A percentile compares a stretch with the other conserved stretches of the same genome.
Conservation (phyloP, 2,329 filamentous ascomycete species). For the Fusarium pseudograminearum region DNA sequence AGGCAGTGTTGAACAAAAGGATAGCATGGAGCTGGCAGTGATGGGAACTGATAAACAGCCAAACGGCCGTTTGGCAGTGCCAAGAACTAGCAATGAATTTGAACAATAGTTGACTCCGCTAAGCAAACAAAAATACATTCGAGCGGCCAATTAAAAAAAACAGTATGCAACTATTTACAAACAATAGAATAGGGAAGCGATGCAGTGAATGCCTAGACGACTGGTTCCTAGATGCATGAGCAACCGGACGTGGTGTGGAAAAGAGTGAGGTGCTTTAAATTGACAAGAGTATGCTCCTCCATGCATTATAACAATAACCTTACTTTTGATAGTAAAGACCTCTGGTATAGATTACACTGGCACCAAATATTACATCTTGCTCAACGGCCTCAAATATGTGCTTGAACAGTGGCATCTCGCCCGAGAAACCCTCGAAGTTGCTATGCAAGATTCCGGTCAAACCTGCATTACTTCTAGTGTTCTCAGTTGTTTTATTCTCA, state of each 20-base stretch:
- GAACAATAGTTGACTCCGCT: background rate
- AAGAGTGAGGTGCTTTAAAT: no score
- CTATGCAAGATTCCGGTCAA: background rate
- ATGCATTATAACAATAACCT: background rate
- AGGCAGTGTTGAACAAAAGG: background rate
- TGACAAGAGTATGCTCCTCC: background rate
- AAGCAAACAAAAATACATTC: background rate
- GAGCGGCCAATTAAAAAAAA: background rate
- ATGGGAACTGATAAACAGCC: background rate
- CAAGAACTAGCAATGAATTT: background rate
- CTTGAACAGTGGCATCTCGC: background rate
- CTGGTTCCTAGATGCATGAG: background rate
- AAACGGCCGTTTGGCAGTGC: slow-evolving; percentile 10
- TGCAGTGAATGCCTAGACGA: background rate
- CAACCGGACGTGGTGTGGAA: background rate
- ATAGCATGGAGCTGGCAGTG: slow-evolving; percentile 1
- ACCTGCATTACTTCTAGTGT: background rate
- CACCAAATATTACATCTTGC: background rate
- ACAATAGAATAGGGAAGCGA: background rate
- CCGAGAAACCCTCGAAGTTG: background rate
- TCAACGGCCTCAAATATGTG: background rate
- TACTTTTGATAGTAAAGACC: background rate
- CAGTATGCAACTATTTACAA: background rate
- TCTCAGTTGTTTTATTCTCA: background rate
- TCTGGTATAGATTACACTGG: no score